Conservation (phyloP, 2,329 filamentous ascomycete genomes). For the Diplodia scrobiculata region DNA sequence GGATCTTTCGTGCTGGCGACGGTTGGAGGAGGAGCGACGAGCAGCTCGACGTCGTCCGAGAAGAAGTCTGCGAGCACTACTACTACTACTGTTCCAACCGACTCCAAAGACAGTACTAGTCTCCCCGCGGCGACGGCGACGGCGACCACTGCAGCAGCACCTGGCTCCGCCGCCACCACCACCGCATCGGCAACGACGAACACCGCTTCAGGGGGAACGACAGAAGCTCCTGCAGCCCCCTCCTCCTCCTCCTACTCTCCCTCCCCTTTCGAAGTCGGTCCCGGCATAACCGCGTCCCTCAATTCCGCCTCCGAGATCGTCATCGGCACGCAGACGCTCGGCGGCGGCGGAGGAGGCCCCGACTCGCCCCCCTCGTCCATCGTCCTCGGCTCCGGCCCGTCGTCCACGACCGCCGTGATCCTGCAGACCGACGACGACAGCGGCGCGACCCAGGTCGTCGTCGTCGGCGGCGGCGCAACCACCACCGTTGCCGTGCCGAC, state of each 20-base stretch:
- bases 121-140: background rate
- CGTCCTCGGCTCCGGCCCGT: too few species aligned
- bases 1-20: background rate
- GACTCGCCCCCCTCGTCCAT: too few species aligned
- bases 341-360: too few species aligned
- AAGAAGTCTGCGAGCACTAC: too few species aligned
- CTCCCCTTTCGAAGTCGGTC: background rate
- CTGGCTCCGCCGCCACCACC: background rate
- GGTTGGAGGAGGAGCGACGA: background rate
- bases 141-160: background rate
- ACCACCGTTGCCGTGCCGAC: background rate
- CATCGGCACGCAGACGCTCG: too few species aligned
- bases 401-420: too few species aligned
- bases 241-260: background rate
- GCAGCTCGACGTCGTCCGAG: background rate
- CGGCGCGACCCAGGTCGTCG: background rate
- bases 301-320: slow-evolving; percentile 4
- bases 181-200: background rate
- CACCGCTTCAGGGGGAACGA: too few species aligned
- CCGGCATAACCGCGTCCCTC: slow-evolving; percentile 9
- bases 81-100: background rate
- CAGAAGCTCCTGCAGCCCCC: background rate
- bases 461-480: background rate
- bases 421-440: too few species aligned
- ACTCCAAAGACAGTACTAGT: too few species aligned